Conservation (phyloP, 73 alveolate species). For the Paramecium octaurelia region DNA sequence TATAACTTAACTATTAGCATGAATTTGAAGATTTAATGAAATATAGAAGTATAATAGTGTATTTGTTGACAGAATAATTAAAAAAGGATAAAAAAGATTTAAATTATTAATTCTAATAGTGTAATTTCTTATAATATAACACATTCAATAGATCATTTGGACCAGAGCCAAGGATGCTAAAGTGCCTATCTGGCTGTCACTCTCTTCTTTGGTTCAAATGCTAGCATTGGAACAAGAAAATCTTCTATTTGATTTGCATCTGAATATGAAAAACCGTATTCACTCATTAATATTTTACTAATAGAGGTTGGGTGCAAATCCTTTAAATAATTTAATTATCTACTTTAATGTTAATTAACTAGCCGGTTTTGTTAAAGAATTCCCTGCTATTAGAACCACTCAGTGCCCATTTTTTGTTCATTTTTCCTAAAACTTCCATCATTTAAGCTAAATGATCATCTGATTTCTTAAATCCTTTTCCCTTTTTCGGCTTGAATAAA, state of each 20-base stretch:
- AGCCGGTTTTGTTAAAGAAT: conserved; percentile 51
- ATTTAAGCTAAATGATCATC: conserved; percentile 85
- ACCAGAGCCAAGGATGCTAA: conserved; percentile 85
- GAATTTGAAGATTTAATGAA: not conserved
- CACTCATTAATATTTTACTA: conserved; percentile 83
- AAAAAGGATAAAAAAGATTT: not conserved
- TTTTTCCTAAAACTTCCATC: conserved; percentile 77
- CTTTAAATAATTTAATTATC: not conserved
- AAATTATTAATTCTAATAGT: not conserved
- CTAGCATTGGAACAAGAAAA: conserved; percentile 94
- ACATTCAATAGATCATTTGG: not conserved
- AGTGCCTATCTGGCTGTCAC: conserved; percentile 89
- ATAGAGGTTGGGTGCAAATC: conserved; percentile 88
- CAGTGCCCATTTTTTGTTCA: conserved; percentile 67
- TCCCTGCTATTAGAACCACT: conserved; percentile 62
- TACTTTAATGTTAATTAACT: conserved; percentile 49
- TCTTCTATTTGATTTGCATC: conserved; percentile 92
- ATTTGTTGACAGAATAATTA: not conserved
- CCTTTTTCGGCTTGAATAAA: conserved; percentile 71
- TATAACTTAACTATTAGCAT: not conserved
- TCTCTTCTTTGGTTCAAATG: conserved; percentile 82
- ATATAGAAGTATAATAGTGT: not conserved
- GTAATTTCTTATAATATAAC: not conserved
- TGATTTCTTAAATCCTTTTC: conserved; percentile 62
- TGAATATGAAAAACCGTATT: conserved; percentile 85